Percentiles rank a stretch among this genome's conserved stretches.
phyloP scores from a whole-genome alignment of 352 stramenopile species.

The Phytophthora foliorum region DNA sequence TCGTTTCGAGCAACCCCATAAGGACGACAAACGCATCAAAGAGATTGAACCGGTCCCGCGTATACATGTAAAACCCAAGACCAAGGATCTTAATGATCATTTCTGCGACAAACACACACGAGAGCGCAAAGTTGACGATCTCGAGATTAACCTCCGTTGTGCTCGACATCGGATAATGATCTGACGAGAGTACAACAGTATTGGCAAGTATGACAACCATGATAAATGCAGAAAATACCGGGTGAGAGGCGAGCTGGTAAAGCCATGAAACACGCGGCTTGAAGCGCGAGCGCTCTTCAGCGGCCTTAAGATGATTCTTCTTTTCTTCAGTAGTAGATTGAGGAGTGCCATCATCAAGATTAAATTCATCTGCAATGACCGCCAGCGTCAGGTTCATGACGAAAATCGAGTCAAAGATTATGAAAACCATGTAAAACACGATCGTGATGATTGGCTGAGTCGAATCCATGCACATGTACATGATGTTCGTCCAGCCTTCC shows the following conservation, averaged over 20 bases:
- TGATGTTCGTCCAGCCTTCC: slow-evolving; percentile 93
- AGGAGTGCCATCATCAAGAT: slow-evolving; percentile 42
- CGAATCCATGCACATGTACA: slow-evolving; percentile 85
- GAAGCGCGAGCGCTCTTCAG: slow-evolving; percentile 13
- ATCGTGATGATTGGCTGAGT: slow-evolving; percentile 55
- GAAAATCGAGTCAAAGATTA: slow-evolving; percentile 93
- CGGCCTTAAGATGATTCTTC: slow-evolving; percentile 29
- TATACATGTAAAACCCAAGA: slow-evolving; percentile 71
- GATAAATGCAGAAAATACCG: slow-evolving; percentile 62
- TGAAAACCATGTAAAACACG: slow-evolving; percentile 86
- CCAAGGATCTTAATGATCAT: slow-evolving; percentile 86
- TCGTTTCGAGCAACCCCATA: slow-evolving; percentile 77
- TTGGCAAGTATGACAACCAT: slow-evolving; percentile 82
- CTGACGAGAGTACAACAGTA: slow-evolving; percentile 75
- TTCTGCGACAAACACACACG: slow-evolving; percentile 70
- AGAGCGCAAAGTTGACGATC: slow-evolving; percentile 75
- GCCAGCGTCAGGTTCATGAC: slow-evolving; percentile 93
- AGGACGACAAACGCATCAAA: slow-evolving; percentile 89
- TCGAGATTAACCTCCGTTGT: slow-evolving; percentile 57
- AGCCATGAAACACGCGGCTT: slow-evolving; percentile 45
- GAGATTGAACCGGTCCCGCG: slow-evolving; percentile 72
- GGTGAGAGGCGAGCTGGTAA: slow-evolving; percentile 63
- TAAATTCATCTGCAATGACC: slow-evolving; percentile 91
- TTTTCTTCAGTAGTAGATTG: slow-evolving; percentile 23
- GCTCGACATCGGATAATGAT: slow-evolving; percentile 77